phyloP scores from a whole-genome alignment of 2,329 filamentous ascomycete genomes.

The Fusarium nurragi region DNA sequence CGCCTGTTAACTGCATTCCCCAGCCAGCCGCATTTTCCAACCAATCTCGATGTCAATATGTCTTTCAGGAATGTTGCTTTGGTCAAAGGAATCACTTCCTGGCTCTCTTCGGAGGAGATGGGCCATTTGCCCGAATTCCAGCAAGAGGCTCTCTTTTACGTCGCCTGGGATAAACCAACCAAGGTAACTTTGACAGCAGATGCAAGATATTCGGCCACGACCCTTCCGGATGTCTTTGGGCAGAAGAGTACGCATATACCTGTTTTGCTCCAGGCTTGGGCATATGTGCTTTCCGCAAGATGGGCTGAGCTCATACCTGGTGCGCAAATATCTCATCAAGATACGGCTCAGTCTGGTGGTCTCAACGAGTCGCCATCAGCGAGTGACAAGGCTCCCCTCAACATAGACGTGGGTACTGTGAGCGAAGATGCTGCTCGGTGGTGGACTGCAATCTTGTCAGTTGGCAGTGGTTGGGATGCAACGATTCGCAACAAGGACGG shows the following conservation, averaged over 20 bases:
- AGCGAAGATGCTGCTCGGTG: conserved; percentile 42
- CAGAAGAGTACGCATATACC: conserved; percentile 8
- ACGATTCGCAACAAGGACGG: conserved; percentile 28
- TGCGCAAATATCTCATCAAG: not conserved
- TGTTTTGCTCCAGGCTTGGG: conserved; percentile 14
- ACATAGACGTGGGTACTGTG: conserved; percentile 40
- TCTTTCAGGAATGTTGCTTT: not conserved
- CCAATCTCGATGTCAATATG: not conserved
- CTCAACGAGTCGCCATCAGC: not conserved
- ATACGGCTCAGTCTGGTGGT: not conserved
- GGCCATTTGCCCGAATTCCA: conserved; percentile 10
- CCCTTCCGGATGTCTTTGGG: conserved; percentile 6
- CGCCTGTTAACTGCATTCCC: conserved; percentile 8
- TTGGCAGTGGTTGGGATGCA: conserved; percentile 41
- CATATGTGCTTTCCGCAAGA: conserved; percentile 4
- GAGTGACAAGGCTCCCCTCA: not conserved
- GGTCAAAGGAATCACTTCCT: conserved; percentile 4
- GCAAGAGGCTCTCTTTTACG: not conserved
- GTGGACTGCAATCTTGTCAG: conserved; percentile 44
- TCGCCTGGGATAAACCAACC: conserved; percentile 8
- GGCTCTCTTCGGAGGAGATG: not conserved
- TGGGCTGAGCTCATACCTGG: conserved; percentile 9
- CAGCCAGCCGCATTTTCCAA: conserved; percentile 8
- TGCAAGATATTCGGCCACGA: not conserved
- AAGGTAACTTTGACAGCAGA: conserved; percentile 8